Percentiles rank a stretch among this genome's conserved stretches.
Evolutionary conservation across 2,329 filamentous ascomycete genomes (phyloP).

Genomic region (Alternaria infectoria): DNA sequence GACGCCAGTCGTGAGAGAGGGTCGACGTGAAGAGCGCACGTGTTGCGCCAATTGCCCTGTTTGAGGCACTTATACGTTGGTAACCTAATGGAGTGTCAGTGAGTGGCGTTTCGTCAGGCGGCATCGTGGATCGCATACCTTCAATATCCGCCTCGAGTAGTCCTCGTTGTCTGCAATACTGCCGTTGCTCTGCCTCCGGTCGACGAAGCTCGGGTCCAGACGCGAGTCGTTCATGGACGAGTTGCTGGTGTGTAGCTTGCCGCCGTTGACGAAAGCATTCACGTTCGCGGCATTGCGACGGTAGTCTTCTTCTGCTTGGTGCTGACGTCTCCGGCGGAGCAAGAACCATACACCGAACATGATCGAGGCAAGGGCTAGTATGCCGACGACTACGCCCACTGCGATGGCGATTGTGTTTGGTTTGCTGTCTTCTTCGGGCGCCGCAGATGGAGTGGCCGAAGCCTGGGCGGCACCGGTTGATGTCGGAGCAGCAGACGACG

Average conservation of each 20-base stretch:
- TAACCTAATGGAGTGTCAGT: constrained; percentile 38
- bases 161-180: constrained; percentile 98
- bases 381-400: constrained; percentile 84
- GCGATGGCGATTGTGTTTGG: constrained; percentile 85
- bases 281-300: constrained; percentile 79
- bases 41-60: constrained; percentile 8
- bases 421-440: constrained; percentile 42
- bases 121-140: constrained; percentile 62
- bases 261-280: constrained; percentile 71
- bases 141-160: constrained; percentile 93
- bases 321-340: constrained; percentile 76
- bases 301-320: constrained; percentile 83
- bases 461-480: constrained; percentile 23
- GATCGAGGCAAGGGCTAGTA: constrained; percentile 71
- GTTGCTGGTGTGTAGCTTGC: constrained; percentile 66
- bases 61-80: constrained; percentile 39
- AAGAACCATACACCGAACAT: constrained; percentile 75
- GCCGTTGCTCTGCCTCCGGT: constrained; percentile 85
- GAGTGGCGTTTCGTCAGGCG: neutral
- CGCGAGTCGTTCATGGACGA: constrained; percentile 80
- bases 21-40: constrained; percentile 10
- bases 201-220: constrained; percentile 82
- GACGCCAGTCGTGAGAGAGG: constrained; percentile 4
- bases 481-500: constrained; percentile 21
- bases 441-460: constrained; percentile 37